Evolutionary conservation across 495 filamentous ascomycete genomes (phyloP).

Genomic region (Lepraria neglecta): DNA sequence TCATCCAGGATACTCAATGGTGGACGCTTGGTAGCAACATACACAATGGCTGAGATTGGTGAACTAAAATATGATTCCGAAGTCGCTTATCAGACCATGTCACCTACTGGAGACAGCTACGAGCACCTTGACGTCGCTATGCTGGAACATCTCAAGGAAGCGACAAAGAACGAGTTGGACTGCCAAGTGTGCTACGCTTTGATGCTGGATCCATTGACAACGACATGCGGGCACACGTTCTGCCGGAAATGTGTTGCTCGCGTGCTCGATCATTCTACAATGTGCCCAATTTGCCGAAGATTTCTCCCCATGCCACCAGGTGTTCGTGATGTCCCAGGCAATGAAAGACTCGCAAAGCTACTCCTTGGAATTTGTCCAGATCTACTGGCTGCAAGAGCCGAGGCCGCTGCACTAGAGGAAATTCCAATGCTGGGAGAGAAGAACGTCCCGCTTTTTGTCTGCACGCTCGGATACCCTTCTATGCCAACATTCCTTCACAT

Average conservation of each 20-base stretch:
- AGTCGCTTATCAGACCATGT: constrained; percentile 45
- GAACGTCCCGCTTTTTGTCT: constrained; percentile 70
- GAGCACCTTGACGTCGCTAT: constrained; percentile 44
- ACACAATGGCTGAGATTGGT: constrained; percentile 47
- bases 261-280: constrained; percentile 64
- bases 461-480: constrained; percentile 69
- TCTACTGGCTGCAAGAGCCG: constrained; percentile 49
- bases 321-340: constrained; percentile 50
- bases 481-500: constrained; percentile 83
- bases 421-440: constrained; percentile 45
- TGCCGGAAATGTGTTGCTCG: constrained; percentile 72
- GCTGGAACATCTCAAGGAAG: constrained; percentile 53
- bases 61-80: constrained; percentile 49
- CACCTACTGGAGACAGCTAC: constrained; percentile 33
- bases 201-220: constrained; percentile 74
- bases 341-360: constrained; percentile 53
- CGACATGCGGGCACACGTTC: constrained; percentile 82
- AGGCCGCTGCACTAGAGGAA: constrained; percentile 48
- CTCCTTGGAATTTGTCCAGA: constrained; percentile 62
- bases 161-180: constrained; percentile 62
- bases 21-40: constrained; percentile 57
- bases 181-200: constrained; percentile 82
- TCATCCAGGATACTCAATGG: constrained; percentile 37
- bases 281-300: constrained; percentile 75
- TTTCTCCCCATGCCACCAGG: constrained; percentile 55